Evolutionary conservation across 2,329 filamentous ascomycete species (phyloP), one percentile per base, ranked within the genome.

Genomic region (Aspergillus novoparasiticus): DNA sequence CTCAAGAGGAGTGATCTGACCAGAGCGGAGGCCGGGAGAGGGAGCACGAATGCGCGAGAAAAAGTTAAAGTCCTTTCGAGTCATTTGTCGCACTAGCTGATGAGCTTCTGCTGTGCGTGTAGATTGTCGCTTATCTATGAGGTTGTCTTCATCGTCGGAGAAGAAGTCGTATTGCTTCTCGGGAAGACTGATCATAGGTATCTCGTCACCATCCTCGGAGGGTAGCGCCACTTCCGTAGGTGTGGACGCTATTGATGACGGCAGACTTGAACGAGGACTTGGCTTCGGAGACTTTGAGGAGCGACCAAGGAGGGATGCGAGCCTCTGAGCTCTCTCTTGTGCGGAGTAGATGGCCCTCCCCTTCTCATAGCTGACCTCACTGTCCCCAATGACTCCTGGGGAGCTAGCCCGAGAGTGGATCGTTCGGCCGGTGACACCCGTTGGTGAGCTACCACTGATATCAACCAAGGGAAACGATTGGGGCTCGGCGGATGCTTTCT

Each of bases 71-170:
- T 76, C 75, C 64, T 65, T 71, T 61, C 69, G 69, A 69, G 76
- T 72, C 76, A 80, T 79, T 72, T 75, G 75, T 66, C 69, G 74
- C 62, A 76, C 72, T 60, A 75, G 66, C 62, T 71, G 65, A 60
- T 73, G 72, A 61, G 74, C 73, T 73, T 78, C 69, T n/a, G 70
- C 69, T 53, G 66, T 71, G 63, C 63, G 70, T 51, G 67, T 69
- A 60, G 71, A 71, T 64, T 67, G 69, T 69, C 66, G 69, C 59
- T 71, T 65, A 65, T 73, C 64, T 66, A 71, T 57, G 36, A 70
- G 63, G 56, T 63, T 66, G 58, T 66, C 67, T 64, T 75, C 74
- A 71, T 78, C 69, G 62, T 77, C 73, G 66, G 76, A 71, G 26
- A 68, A 66, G 51, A 71, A 66, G 51, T 73, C 66, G 67, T 74